These are phyloP conservation scores for Arthrinium puccinioides DNA, from an alignment of 2,329 filamentous ascomycete genomes.

Conservation along the genomic window DNA sequence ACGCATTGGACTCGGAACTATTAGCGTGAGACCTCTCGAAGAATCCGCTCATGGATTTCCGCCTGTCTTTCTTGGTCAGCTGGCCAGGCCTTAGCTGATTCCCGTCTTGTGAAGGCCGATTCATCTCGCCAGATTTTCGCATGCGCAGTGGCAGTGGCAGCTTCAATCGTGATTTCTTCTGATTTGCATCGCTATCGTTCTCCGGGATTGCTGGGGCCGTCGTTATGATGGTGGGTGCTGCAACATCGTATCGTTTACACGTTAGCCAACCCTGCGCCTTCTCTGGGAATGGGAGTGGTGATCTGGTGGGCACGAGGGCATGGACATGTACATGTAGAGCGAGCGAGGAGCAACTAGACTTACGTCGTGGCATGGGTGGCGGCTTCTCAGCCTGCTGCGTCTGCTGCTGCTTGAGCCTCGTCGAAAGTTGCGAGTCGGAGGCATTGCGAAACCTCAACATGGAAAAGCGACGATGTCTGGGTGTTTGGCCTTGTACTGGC, in stretches of 20 bases:
- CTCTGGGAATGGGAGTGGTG: no score
- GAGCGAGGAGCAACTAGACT: slow-evolving; percentile 14
- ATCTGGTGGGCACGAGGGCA: slow-evolving; percentile 4
- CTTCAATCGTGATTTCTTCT: slow-evolving; percentile 51
- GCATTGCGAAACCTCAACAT: slow-evolving; percentile 84
- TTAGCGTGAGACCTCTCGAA: slow-evolving; percentile 23
- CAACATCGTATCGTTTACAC: no score
- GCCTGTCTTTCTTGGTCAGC: slow-evolving; percentile 30
- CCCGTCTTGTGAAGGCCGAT: slow-evolving; percentile 25
- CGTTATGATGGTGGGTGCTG: slow-evolving; percentile 77
- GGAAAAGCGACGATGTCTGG: slow-evolving; percentile 55
- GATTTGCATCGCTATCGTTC: slow-evolving; percentile 31
- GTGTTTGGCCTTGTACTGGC: slow-evolving; percentile 45
- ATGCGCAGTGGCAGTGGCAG: slow-evolving; percentile 46
- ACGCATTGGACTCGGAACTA: no score
- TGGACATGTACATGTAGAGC: background rate
- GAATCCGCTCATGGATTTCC: slow-evolving; percentile 27
- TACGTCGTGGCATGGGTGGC: slow-evolving; percentile 54
- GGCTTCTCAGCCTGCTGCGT: slow-evolving; percentile 51
- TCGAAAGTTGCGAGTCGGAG: slow-evolving; percentile 82
- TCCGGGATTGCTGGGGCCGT: slow-evolving; percentile 73
- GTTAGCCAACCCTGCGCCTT: no score
- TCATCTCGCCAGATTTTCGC: slow-evolving; percentile 43
- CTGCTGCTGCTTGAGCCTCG: slow-evolving; percentile 49
- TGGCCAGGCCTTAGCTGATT: slow-evolving; percentile 11